Conservation (phyloP, 2,329 filamentous ascomycete genomes). For the Nothophaeocryptopus gaeumannii region DNA sequence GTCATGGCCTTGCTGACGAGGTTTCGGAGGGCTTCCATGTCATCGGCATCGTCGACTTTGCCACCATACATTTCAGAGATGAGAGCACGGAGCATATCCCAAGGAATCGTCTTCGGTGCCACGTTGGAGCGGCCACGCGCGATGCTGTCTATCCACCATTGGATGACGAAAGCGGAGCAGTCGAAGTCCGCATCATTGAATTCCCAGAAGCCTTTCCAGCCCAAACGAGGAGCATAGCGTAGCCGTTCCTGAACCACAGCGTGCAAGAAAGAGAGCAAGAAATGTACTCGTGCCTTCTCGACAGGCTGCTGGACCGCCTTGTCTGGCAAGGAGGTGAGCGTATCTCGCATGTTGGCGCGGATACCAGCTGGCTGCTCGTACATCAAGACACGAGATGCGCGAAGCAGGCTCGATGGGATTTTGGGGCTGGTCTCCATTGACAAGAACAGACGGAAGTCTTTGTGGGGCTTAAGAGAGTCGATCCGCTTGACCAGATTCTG, state of each 20-base stretch:
- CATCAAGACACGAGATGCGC: constrained; percentile 90
- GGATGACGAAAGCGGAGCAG: constrained; percentile 93
- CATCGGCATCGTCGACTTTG: constrained; percentile 89
- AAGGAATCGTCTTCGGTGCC: constrained; percentile 88
- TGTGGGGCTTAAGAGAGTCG: constrained; percentile 89
- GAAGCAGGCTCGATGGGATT: constrained; percentile 92
- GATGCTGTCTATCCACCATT: constrained; percentile 84
- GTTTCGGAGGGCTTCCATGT: constrained; percentile 69
- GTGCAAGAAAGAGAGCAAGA: constrained; percentile 90
- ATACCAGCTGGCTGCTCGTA: constrained; percentile 98
- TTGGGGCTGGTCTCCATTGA: constrained; percentile 97
- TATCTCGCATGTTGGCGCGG: constrained; percentile 97
- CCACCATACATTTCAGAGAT: constrained; percentile 94
- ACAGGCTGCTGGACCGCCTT: constrained; percentile 74
- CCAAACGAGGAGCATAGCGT: constrained; percentile 86
- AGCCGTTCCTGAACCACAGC: constrained; percentile 93
- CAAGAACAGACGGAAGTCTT: constrained; percentile 89
- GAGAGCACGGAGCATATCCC: constrained; percentile 90
- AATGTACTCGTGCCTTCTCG: constrained; percentile 83
- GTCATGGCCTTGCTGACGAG: constrained; percentile 79
- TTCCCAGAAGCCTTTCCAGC: constrained; percentile 99
- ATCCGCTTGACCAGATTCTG: constrained; percentile 97
- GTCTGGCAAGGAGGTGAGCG: constrained; percentile 66
- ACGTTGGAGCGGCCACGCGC: constrained; percentile 87
- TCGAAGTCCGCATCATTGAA: constrained; percentile 99